Conservation (phyloP, 805 yeast genomes). For the Ogataea henricii region DNA sequence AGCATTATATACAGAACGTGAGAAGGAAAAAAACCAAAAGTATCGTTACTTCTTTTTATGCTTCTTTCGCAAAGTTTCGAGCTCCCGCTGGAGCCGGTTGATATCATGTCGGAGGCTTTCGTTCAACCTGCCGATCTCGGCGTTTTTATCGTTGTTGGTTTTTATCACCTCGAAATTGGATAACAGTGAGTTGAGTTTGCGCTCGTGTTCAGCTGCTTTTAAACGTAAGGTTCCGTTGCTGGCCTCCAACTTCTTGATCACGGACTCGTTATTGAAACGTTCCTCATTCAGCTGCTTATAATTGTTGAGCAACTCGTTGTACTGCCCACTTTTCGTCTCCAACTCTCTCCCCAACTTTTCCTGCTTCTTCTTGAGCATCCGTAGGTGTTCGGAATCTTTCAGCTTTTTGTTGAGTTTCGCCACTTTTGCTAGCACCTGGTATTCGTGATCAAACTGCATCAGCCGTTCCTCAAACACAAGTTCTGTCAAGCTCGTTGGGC, state of each 20-base stretch:
- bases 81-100: conserved; percentile 23
- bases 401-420: neutral
- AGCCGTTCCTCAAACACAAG: conserved; percentile 9
- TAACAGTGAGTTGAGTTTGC: conserved; percentile 24
- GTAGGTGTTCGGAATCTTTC: conserved; percentile 8
- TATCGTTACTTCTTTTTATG: neutral
- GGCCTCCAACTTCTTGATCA: conserved; percentile 21
- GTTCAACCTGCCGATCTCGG: conserved; percentile 31
- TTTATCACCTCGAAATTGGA: conserved; percentile 37
- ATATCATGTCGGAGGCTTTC: conserved; percentile 31
- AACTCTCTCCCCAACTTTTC: conserved; percentile 18
- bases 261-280: conserved; percentile 29
- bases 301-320: conserved; percentile 33
- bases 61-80: conserved; percentile 18
- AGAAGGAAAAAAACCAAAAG: neutral
- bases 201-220: conserved; percentile 14
- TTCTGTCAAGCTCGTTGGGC: neutral
- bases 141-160: conserved; percentile 34
- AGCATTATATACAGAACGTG: neutral
- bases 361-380: conserved; percentile 15
- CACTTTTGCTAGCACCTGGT: conserved; percentile 7
- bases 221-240: conserved; percentile 23
- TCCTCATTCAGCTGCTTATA: conserved; percentile 38
- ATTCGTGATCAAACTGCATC: conserved; percentile 16
- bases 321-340: conserved; percentile 19